Conservation (phyloP, 2,329 filamentous ascomycete genomes). For the Trichoderma breve region DNA sequence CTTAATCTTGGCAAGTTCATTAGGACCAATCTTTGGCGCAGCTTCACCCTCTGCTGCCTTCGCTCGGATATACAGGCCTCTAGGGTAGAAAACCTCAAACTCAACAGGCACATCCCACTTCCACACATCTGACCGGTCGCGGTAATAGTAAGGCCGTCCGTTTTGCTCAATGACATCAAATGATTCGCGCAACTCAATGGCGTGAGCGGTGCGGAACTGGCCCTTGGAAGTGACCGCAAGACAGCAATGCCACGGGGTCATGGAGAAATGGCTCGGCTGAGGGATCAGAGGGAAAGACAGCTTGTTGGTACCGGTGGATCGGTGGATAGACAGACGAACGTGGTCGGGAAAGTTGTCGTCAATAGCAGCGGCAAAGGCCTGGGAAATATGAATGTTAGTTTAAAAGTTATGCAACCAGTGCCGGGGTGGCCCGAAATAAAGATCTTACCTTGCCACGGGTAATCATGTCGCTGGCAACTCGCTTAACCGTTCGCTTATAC, state of each 20-base stretch:
- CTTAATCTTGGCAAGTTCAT: not conserved
- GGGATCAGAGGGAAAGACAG: not conserved
- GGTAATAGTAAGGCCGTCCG: not conserved
- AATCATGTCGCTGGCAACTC: not conserved
- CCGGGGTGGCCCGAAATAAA: not conserved
- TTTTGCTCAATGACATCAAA: not conserved
- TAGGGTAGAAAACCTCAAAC: conserved; percentile 2
- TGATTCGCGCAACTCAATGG: not conserved
- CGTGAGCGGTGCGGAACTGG: not conserved
- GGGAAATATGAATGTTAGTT: not conserved
- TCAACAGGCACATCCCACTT: conserved; percentile 5
- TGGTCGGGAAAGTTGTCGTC: not conserved
- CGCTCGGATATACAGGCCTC: not conserved
- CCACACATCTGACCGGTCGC: not conserved
- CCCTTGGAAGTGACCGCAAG: not conserved
- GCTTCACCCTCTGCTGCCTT: not conserved
- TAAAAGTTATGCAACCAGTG: not conserved
- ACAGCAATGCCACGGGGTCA: not conserved
- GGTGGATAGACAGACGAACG: not conserved
- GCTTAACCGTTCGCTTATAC: not conserved
- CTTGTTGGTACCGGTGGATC: not conserved
- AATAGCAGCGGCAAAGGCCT: not conserved
- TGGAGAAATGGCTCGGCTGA: not conserved
- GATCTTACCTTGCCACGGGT: not conserved
- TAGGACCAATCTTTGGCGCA: not conserved